phyloP scores from a whole-genome alignment of 345 rosid genomes.

The Clausena lansium region DNA sequence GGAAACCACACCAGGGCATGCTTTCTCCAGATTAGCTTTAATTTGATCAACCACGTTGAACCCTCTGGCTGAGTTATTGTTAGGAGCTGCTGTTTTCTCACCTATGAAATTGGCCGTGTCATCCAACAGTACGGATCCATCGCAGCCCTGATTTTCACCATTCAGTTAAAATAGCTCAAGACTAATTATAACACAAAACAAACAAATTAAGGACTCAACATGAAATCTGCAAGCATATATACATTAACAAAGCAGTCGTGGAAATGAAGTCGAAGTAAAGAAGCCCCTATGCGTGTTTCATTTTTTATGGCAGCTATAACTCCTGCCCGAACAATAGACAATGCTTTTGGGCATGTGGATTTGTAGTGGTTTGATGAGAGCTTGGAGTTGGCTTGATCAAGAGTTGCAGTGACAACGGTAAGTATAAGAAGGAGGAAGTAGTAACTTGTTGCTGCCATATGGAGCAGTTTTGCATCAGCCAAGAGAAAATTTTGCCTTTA shows the following conservation, averaged over 20 bases:
- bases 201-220: too few relatives aligned
- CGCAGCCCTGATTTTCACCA: constrained; percentile 48
- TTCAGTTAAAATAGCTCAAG: background rate
- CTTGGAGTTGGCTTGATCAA: constrained; percentile 8
- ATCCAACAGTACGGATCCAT: constrained; percentile 49
- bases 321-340: constrained; percentile 23
- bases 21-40: constrained; percentile 45
- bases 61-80: constrained; percentile 47
- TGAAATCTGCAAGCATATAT: constrained; percentile 10
- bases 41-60: constrained; percentile 46
- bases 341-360: constrained; percentile 32
- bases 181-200: too few relatives aligned
- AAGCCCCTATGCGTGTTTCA: constrained; percentile 39
- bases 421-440: background rate
- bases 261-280: constrained; percentile 43
- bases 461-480: background rate
- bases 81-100: constrained; percentile 57
- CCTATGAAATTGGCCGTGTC: constrained; percentile 46
- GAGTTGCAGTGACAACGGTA: background rate
- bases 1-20: constrained; percentile 51
- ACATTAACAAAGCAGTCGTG: constrained; percentile 58
- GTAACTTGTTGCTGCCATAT: constrained; percentile 5
- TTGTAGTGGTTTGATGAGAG: constrained; percentile 35
- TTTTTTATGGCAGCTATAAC: constrained; percentile 24
- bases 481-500: background rate